phyloP scores from a whole-genome alignment of 2,329 filamentous ascomycete species.

The Epichloe sibirici region DNA sequence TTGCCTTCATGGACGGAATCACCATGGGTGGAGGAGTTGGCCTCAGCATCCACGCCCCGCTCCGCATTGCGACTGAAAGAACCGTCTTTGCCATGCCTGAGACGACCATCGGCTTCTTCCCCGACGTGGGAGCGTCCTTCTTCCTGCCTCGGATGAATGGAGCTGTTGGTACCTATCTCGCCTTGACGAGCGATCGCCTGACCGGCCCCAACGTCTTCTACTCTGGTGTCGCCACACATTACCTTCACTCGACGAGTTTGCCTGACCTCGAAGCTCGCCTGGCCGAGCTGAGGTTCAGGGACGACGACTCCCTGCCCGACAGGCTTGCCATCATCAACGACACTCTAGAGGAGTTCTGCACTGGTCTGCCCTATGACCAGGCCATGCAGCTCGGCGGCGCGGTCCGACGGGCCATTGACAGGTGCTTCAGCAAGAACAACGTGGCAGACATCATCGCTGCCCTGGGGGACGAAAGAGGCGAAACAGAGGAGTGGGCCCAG shows the following conservation, averaged over 20 bases:
- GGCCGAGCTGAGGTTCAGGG: slow-evolving; percentile 78
- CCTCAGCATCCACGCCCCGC: slow-evolving; percentile 85
- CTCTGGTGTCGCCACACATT: slow-evolving; percentile 87
- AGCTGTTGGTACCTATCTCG: slow-evolving; percentile 79
- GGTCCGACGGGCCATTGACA: slow-evolving; percentile 71
- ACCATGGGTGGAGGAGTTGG: slow-evolving; percentile 98
- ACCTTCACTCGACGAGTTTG: slow-evolving; percentile 81
- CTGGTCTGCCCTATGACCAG: slow-evolving; percentile 68
- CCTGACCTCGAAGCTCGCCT: slow-evolving; percentile 72
- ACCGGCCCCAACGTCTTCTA: slow-evolving; percentile 80
- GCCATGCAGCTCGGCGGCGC: slow-evolving; percentile 55
- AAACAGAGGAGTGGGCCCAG: slow-evolving; percentile 61
- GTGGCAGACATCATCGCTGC: slow-evolving; percentile 60
- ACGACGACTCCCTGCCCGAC: slow-evolving; percentile 51
- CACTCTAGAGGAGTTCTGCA: slow-evolving; percentile 85
- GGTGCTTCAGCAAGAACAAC: slow-evolving; percentile 58
- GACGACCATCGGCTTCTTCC: slow-evolving; percentile 97
- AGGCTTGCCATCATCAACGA: slow-evolving; percentile 65
- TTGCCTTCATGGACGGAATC: slow-evolving; percentile 93
- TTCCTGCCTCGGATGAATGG: slow-evolving; percentile 88
- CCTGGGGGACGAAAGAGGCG: slow-evolving; percentile 40
- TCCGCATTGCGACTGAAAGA: slow-evolving; percentile 90
- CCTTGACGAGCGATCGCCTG: slow-evolving; percentile 75
- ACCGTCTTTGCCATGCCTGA: slow-evolving; percentile 98
- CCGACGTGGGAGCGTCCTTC: slow-evolving; percentile 92